phyloP scores from a whole-genome alignment of 2,329 filamentous ascomycete genomes.

The Sclerotinia glacialis region DNA sequence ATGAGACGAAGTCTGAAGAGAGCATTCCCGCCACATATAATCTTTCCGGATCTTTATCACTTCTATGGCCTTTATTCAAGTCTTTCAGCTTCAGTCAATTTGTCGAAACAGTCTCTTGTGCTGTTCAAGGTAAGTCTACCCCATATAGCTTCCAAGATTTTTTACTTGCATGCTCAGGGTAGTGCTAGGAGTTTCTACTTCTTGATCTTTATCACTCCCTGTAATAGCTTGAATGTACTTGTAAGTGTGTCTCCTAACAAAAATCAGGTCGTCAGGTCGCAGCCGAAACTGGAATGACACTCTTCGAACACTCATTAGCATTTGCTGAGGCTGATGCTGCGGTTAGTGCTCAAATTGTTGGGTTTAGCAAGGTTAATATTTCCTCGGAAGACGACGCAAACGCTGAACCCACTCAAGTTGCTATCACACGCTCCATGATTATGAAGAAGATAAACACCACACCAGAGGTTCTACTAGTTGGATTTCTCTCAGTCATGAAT shows the following conservation, averaged over 20 bases:
- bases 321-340: constrained; percentile 94
- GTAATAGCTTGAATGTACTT: neutral
- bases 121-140: constrained; percentile 64
- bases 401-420: constrained; percentile 43
- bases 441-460: constrained; percentile 81
- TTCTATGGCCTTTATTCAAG: constrained; percentile 72
- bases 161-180: neutral
- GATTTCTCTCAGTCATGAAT: constrained; percentile 83
- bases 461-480: constrained; percentile 82
- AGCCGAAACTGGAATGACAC: constrained; percentile 90
- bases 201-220: neutral
- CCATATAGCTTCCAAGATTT: neutral
- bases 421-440: constrained; percentile 63
- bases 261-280: constrained; percentile 57
- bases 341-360: constrained; percentile 70
- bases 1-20: constrained; percentile 15
- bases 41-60: constrained; percentile 67
- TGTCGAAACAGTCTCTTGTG: constrained; percentile 82
- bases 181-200: neutral
- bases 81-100: constrained; percentile 75
- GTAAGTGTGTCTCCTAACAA: constrained; percentile 18
- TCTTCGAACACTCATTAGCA: constrained; percentile 92
- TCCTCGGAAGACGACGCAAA: constrained; percentile 28
- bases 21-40: constrained; percentile 24
- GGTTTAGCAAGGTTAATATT: constrained; percentile 29